Base-by-base conservation (phyloP, 2,329 filamentous ascomycete species). In the Colletotrichum theobromicola region DNA sequence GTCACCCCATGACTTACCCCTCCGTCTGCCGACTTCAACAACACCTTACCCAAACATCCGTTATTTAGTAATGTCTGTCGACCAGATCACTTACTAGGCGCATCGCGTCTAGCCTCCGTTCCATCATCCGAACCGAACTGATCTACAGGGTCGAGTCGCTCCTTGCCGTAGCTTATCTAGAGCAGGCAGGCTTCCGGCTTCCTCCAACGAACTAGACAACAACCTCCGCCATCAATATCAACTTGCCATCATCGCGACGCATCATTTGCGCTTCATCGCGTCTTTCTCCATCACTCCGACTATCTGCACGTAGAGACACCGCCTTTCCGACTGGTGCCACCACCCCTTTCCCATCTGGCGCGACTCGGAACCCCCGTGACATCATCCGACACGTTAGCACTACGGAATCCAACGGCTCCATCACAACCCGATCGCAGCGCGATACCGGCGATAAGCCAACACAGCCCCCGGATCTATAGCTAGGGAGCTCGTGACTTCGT, bases 61-160 rank as follows among this genome's bases (percentile, higher is more conserved):
- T 70, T 30, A 26, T 67, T 61, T 61, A 70, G 67, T 71, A 66
- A 77, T 77, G 76, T 72, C 72, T 72, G 68, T 58, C 75, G 68
- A 67, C 72, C 71, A 72, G 68, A 72, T 72, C 68, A 72, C 63
- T 62, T 72, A 16, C 75, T 75, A 75, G 76, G 62, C 76, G 75
- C 75, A 76, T 65, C 72, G 76, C 75, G 72, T 77, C 76, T 77
- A 75, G 75, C 67, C 66, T 62, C 63, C 46, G 74, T 77, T 74
- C 72, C 66, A 35, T 57, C 46, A 67, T 46, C 60, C 65, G 50
- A 75, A 62, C 66, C 65, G 50, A 75, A 61, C 62, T 63, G 76
- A 75, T 76, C 72, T 65, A 67, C 70, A 76, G 57, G 58, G 67
- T 76, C 74, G 64, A 68, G 71, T 70, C 70, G 74, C 70, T 70